Evolutionary conservation across 805 yeast species (phyloP).

Genomic region (Metschnikowia cerradonensis): DNA sequence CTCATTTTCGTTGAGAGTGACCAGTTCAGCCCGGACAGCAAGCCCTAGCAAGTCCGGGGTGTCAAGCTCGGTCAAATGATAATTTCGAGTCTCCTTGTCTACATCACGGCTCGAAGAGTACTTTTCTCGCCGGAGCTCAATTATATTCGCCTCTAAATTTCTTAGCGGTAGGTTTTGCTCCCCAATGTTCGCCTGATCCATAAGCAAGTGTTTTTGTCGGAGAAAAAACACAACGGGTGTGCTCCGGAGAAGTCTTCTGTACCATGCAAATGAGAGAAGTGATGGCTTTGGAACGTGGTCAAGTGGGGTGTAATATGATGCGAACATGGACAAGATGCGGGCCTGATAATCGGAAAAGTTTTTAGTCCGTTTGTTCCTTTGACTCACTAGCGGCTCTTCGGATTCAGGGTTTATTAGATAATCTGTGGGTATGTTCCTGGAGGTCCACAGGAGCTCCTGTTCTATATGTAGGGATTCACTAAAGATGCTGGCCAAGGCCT

Average conservation of each 20-base stretch:
- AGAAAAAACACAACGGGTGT: constrained; percentile 32
- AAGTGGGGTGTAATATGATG: constrained; percentile 24
- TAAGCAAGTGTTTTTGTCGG: constrained; percentile 25
- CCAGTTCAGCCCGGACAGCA: constrained; percentile 17
- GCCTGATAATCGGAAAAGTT: constrained; percentile 24
- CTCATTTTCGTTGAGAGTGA: not conserved
- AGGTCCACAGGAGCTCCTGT: constrained; percentile 5
- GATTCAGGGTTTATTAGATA: not conserved
- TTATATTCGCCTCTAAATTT: constrained; percentile 14
- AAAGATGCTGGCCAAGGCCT: constrained; percentile 20
- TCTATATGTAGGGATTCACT: constrained; percentile 14
- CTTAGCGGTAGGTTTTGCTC: constrained; percentile 22
- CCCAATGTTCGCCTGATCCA: constrained; percentile 22
- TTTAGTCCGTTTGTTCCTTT: constrained; percentile 11
- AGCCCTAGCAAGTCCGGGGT: constrained; percentile 27
- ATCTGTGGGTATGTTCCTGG: constrained; percentile 7
- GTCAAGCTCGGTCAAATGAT: constrained; percentile 30
- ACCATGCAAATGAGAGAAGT: constrained; percentile 28
- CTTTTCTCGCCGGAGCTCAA: constrained; percentile 7
- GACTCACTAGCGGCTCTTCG: constrained; percentile 9
- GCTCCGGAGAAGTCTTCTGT: constrained; percentile 20
- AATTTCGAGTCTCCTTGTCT: constrained; percentile 19
- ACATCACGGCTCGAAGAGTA: constrained; percentile 4
- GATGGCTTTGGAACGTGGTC: constrained; percentile 9
- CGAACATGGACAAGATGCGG: constrained; percentile 22